Conservation (phyloP, 2,329 filamentous ascomycete genomes). For the Daldinia eschscholtzii region DNA sequence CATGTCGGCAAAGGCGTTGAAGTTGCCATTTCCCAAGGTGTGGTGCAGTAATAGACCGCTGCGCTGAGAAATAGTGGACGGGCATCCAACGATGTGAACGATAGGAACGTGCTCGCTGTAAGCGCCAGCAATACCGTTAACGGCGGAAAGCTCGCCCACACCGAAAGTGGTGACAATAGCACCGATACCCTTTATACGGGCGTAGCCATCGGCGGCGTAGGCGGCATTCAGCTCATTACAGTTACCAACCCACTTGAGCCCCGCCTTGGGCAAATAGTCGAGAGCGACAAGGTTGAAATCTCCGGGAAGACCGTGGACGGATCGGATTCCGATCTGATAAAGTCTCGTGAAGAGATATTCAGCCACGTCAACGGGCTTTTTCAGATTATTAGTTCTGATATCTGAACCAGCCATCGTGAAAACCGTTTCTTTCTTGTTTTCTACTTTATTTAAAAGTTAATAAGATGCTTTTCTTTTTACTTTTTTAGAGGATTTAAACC, state of each 20-base stretch:
- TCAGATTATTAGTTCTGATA: slow-evolving; percentile 59
- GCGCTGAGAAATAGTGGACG: slow-evolving; percentile 61
- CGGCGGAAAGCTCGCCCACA: slow-evolving; percentile 78
- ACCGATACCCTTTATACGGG: slow-evolving; percentile 76
- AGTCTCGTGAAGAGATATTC: slow-evolving; percentile 77
- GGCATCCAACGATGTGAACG: slow-evolving; percentile 69
- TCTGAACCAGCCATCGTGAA: slow-evolving; percentile 51
- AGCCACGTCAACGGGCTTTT: slow-evolving; percentile 69
- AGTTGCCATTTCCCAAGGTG: slow-evolving; percentile 82
- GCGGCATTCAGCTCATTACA: slow-evolving; percentile 81
- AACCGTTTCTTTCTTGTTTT: background rate
- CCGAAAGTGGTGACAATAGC: slow-evolving; percentile 82
- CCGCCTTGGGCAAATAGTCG: slow-evolving; percentile 72
- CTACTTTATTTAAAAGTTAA: background rate
- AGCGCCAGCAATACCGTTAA: slow-evolving; percentile 80
- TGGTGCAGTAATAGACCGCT: slow-evolving; percentile 70
- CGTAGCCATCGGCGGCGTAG: slow-evolving; percentile 85
- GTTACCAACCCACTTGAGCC: slow-evolving; percentile 75
- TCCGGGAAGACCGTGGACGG: slow-evolving; percentile 76
- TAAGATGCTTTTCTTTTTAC: background rate
- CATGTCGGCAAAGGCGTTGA: slow-evolving; percentile 86
- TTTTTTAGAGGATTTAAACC: background rate
- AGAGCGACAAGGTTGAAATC: slow-evolving; percentile 79
- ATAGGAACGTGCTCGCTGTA: slow-evolving; percentile 80
- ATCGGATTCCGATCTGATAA: slow-evolving; percentile 72